Evolutionary conservation across 1,139 yeast species (phyloP).

Genomic region (Hemisphaericaspora xylanilytica): DNA sequence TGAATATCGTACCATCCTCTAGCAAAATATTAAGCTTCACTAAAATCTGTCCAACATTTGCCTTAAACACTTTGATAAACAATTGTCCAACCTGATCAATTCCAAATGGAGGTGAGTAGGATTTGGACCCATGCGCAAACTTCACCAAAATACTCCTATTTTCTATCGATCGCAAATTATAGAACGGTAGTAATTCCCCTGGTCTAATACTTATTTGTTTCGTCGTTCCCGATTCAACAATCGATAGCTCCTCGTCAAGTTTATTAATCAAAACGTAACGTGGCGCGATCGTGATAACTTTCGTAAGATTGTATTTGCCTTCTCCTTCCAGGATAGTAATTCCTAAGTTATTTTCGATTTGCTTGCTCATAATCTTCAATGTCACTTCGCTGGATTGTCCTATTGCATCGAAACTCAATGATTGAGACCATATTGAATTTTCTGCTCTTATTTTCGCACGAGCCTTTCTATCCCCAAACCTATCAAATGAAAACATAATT

Average conservation of each 20-base stretch:
- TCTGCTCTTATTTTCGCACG: constrained; percentile 69
- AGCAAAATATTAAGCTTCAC: constrained; percentile 70
- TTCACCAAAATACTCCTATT: constrained; percentile 58
- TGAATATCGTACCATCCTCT: constrained; percentile 78
- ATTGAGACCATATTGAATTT: constrained; percentile 73
- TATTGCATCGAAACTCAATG: constrained; percentile 83
- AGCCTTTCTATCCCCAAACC: constrained; percentile 54
- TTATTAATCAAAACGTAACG: constrained; percentile 72
- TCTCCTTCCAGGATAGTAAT: constrained; percentile 78
- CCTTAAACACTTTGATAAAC: constrained; percentile 65
- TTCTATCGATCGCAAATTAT: constrained; percentile 50
- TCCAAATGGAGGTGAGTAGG: constrained; percentile 88
- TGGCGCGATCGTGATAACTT: constrained; percentile 79
- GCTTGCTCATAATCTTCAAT: constrained; percentile 56
- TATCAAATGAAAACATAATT: constrained; percentile 80
- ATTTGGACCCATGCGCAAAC: constrained; percentile 51
- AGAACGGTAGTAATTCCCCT: constrained; percentile 59
- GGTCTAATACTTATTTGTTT: constrained; percentile 45
- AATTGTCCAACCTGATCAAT: constrained; percentile 83
- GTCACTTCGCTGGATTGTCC: constrained; percentile 75
- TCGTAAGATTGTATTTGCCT: constrained; percentile 76
- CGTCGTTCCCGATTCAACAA: constrained; percentile 70
- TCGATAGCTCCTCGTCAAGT: constrained; percentile 52
- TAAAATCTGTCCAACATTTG: constrained; percentile 63
- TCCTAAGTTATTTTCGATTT: constrained; percentile 74